Percentiles rank a stretch among this genome's conserved stretches.
Evolutionary conservation across 257 asterid genomes (phyloP).

Genomic region (Ligustrum vulgare): DNA sequence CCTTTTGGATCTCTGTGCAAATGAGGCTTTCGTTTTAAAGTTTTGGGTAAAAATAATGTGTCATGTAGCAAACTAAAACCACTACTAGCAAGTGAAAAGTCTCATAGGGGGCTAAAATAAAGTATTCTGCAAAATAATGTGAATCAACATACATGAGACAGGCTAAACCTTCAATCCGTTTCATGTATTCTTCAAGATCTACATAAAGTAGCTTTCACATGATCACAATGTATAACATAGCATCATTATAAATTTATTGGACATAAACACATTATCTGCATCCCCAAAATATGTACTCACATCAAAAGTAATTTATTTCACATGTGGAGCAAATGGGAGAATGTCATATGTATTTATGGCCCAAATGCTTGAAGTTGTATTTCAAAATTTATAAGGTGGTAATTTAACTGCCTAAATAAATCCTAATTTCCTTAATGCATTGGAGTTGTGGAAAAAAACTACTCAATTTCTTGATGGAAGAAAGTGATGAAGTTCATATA

Average conservation of each 20-base stretch:
- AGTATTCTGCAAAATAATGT: background rate
- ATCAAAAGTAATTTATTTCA: too few relatives aligned
- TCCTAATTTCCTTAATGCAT: background rate
- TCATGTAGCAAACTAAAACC: background rate
- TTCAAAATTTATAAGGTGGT: background rate
- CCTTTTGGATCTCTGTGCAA: background rate
- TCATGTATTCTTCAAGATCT: background rate
- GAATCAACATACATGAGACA: background rate
- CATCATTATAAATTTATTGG: background rate
- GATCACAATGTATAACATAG: background rate
- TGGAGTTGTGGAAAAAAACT: background rate
- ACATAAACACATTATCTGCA: background rate
- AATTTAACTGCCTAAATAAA: background rate
- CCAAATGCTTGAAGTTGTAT: background rate
- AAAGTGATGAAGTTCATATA: background rate
- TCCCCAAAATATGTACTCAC: background rate
- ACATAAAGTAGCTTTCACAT: background rate
- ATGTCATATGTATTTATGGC: background rate
- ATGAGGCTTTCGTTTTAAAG: background rate
- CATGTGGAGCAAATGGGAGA: background rate
- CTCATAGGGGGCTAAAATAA: background rate
- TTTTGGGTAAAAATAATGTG: background rate
- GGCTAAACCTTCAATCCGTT: background rate
- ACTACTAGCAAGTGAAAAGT: background rate
- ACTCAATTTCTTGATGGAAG: background rate